phyloP scores from a whole-genome alignment of 2,329 filamentous ascomycete genomes.

The Stemphylium lycopersici region DNA sequence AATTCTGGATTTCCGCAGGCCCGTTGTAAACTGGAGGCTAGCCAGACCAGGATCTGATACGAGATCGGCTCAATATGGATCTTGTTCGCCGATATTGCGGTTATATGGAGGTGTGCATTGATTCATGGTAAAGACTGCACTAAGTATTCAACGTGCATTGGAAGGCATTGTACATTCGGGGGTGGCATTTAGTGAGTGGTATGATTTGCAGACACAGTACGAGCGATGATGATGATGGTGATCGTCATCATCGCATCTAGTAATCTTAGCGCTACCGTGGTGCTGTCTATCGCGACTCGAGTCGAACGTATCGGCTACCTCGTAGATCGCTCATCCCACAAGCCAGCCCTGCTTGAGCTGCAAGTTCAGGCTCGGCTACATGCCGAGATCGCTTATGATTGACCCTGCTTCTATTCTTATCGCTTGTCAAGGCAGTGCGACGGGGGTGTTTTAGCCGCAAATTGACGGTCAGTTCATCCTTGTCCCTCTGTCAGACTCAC shows the following conservation, averaged over 20 bases:
- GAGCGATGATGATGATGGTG: background rate
- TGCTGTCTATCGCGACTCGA: background rate
- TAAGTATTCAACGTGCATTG: background rate
- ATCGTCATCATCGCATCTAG: background rate
- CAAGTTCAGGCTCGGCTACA: slow-evolving; percentile 3
- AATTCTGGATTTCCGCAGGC: slow-evolving; percentile 1
- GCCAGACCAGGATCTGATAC: slow-evolving; percentile 15
- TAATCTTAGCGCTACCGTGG: background rate
- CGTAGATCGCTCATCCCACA: background rate
- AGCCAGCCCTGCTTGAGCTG: background rate
- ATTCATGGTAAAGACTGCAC: background rate
- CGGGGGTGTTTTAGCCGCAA: slow-evolving; percentile 34
- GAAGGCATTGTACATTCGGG: background rate
- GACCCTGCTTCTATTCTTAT: slow-evolving; percentile 32
- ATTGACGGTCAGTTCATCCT: slow-evolving; percentile 25
- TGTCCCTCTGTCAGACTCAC: slow-evolving; percentile 9
- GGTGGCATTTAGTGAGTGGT: background rate
- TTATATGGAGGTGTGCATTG: slow-evolving; percentile 3
- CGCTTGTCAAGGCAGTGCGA: slow-evolving; percentile 9
- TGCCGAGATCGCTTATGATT: slow-evolving; percentile 7
- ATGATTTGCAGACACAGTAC: background rate
- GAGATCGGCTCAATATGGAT: slow-evolving; percentile 14
- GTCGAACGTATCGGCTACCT: background rate
- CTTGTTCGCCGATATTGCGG: slow-evolving; percentile 16
- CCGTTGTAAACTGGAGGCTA: slow-evolving; percentile 7